Percentiles rank a stretch among this genome's conserved stretches.
These are phyloP conservation scores for Dendrobium chrysotoxum DNA, from an alignment of 106 monocot genomes.

Conservation along the genomic window DNA sequence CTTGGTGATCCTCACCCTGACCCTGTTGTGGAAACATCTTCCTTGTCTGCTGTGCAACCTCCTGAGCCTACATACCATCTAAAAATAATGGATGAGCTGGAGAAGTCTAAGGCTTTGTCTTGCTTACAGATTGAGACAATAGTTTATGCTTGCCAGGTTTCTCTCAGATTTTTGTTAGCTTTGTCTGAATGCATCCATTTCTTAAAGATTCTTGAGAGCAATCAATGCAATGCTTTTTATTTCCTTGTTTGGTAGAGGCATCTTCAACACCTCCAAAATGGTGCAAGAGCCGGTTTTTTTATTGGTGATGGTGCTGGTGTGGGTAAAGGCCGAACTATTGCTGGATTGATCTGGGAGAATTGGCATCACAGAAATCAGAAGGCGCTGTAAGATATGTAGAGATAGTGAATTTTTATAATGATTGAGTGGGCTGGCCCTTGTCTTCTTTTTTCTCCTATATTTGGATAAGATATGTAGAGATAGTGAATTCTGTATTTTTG, in stretches of 20 bases:
- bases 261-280: constrained; percentile 75
- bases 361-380: constrained; percentile 87
- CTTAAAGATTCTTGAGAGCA: not conserved
- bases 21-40: constrained; percentile 97
- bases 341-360: constrained; percentile 97
- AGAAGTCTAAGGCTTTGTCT: constrained; percentile 66
- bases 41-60: constrained; percentile 94
- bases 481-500: not conserved
- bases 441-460: not conserved
- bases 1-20: constrained; percentile 92
- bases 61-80: constrained; percentile 91
- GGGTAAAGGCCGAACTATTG: constrained; percentile 97
- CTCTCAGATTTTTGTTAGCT: constrained; percentile 4
- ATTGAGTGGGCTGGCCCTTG: not conserved
- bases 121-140: constrained; percentile 96
- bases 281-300: constrained; percentile 93
- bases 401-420: not conserved
- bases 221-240: not conserved
- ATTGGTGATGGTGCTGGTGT: constrained; percentile 99
- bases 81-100: constrained; percentile 67
- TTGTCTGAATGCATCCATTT: not conserved
- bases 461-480: too few relatives aligned
- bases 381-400: constrained; percentile 56
- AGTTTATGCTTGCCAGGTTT: constrained; percentile 95
- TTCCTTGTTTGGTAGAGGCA: constrained; percentile 58